These are phyloP conservation scores for Andrographis paniculata DNA, from an alignment of 305 asterid genomes.

Conservation along the genomic window DNA sequence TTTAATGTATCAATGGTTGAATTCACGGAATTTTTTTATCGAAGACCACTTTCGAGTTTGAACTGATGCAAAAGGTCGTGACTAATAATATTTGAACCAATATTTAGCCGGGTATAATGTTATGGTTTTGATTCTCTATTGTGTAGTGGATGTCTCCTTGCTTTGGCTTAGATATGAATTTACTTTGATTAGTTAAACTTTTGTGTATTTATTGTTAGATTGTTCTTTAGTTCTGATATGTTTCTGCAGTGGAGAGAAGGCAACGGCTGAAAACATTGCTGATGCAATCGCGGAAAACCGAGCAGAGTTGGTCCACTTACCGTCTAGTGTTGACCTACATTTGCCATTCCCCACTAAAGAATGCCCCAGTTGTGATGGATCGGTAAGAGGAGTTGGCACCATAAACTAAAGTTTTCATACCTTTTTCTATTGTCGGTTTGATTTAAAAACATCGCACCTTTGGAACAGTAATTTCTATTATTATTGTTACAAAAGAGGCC, in stretches of 20 bases:
- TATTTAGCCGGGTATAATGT: constrained; percentile 7
- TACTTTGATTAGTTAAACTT: too few relatives aligned
- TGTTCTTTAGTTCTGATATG: constrained; percentile 16
- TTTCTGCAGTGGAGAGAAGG: constrained; percentile 80
- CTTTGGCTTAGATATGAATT: neutral
- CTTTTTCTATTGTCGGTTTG: too few relatives aligned
- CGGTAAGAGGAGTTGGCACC: constrained; percentile 47
- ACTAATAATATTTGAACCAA: neutral
- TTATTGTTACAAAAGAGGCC: too few relatives aligned
- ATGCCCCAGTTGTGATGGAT: constrained; percentile 83
- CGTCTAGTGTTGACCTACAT: constrained; percentile 66
- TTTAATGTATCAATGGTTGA: too few relatives aligned
- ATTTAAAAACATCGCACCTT: too few relatives aligned
- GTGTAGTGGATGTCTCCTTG: neutral
- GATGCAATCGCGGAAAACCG: constrained; percentile 82
- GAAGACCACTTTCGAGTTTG: neutral
- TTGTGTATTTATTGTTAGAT: too few relatives aligned
- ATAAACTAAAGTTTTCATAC: constrained; percentile 8
- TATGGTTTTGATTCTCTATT: constrained; percentile 10
- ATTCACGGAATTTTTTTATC: too few relatives aligned
- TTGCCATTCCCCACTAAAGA: constrained; percentile 82
- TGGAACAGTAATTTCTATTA: too few relatives aligned
- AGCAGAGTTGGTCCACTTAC: constrained; percentile 92
- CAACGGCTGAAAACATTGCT: constrained; percentile 85
- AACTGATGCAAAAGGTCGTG: neutral